A percentile compares a stretch with the other conserved stretches of the same genome.
phyloP scores from a whole-genome alignment of 306 rosid genomes.

The Luffa acutangula region DNA sequence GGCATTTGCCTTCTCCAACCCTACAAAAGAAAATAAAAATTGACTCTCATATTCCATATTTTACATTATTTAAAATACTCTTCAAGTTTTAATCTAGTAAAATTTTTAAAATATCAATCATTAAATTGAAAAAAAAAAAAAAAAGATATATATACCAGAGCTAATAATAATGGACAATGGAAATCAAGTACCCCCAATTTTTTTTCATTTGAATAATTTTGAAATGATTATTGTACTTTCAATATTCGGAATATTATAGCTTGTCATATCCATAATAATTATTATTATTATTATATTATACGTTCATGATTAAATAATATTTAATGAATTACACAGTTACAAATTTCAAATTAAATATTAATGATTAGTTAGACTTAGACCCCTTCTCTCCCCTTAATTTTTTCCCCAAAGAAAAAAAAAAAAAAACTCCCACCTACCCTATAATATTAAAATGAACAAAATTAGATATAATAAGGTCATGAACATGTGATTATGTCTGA shows the following conservation, averaged over 20 bases:
- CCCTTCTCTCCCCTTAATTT: background rate
- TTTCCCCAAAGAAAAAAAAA: background rate
- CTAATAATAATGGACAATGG: background rate
- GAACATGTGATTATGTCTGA: background rate
- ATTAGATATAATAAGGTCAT: background rate
- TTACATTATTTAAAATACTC: background rate
- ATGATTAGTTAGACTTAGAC: background rate
- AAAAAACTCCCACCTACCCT: background rate
- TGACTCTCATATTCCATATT: background rate
- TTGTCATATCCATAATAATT: background rate
- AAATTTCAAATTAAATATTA: background rate
- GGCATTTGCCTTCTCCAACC: too few relatives aligned
- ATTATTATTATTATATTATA: background rate
- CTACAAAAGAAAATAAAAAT: background rate
- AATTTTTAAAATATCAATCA: background rate
- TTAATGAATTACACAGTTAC: background rate
- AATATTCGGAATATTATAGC: background rate
- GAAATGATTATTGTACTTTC: background rate
- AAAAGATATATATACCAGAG: too few relatives aligned
- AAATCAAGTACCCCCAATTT: background rate
- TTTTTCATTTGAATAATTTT: background rate
- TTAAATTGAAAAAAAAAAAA: background rate
- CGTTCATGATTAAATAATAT: background rate
- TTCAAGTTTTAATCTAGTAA: background rate
- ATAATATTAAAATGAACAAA: background rate